Conservation (phyloP, 208 protist genomes). For the Trypanosoma brucei region DNA sequence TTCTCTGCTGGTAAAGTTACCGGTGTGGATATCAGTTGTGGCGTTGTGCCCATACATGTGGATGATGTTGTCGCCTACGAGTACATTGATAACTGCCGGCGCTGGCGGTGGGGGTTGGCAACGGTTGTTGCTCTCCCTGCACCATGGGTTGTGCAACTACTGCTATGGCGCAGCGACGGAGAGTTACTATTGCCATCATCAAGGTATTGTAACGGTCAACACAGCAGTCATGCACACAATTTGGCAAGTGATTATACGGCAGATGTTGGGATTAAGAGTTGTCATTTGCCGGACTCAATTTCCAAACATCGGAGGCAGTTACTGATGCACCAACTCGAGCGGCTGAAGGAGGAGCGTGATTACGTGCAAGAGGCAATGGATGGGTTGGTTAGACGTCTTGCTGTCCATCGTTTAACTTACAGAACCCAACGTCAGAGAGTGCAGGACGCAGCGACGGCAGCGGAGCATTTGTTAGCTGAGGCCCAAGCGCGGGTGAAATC, state of each 20-base stretch:
- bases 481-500: constrained; percentile 25
- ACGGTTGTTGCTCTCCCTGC: constrained; percentile 35
- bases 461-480: constrained; percentile 22
- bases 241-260: neutral
- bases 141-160: constrained; percentile 41
- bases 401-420: constrained; percentile 17
- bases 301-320: constrained; percentile 4
- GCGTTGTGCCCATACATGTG: constrained; percentile 25
- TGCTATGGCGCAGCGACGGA: constrained; percentile 31
- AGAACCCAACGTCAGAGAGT: constrained; percentile 10
- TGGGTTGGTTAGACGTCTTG: constrained; percentile 23
- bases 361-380: constrained; percentile 24
- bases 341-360: constrained; percentile 22
- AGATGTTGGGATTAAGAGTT: constrained; percentile 1
- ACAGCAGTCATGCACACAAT: neutral
- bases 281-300: constrained; percentile 7
- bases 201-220: too few species aligned
- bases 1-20: too few species aligned
- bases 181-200: neutral
- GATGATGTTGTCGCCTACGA: constrained; percentile 54
- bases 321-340: constrained; percentile 23
- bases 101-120: constrained; percentile 47
- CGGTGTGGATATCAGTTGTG: constrained; percentile 9
- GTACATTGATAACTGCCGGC: constrained; percentile 26
- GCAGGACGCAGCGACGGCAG: constrained; percentile 13